Evolutionary conservation across 352 stramenopile genomes (phyloP).

Genomic region (Globisporangium canariense): DNA sequence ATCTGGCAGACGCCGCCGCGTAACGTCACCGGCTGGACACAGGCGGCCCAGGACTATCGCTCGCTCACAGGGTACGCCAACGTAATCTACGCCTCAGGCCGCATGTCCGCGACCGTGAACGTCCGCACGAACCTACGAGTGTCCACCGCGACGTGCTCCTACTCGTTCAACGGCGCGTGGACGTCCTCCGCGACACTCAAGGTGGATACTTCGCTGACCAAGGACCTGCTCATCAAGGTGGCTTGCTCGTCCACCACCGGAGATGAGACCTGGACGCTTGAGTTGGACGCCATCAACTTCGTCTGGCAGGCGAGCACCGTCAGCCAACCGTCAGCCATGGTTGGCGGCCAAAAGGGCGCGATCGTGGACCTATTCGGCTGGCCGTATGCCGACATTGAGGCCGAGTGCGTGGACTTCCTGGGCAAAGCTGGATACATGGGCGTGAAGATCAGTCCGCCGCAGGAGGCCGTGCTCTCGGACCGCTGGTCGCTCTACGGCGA

Average conservation of each 20-base stretch:
- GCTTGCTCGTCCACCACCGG: constrained; percentile 19
- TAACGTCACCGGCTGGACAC: neutral
- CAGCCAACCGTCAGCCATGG: constrained; percentile 25
- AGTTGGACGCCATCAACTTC: constrained; percentile 63
- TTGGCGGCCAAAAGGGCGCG: constrained; percentile 49
- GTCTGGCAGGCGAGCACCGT: constrained; percentile 49
- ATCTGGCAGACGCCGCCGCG: constrained; percentile 1
- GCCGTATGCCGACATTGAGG: constrained; percentile 59
- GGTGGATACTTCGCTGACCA: constrained; percentile 22
- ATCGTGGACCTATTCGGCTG: constrained; percentile 72
- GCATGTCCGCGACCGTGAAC: neutral
- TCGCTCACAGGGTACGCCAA: constrained; percentile 1
- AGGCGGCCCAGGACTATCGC: neutral
- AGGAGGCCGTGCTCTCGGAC: constrained; percentile 54
- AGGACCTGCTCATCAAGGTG: constrained; percentile 31
- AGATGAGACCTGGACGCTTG: constrained; percentile 28
- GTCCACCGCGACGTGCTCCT: constrained; percentile 23
- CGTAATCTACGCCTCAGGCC: neutral
- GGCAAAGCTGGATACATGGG: constrained; percentile 66
- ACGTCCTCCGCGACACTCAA: constrained; percentile 22
- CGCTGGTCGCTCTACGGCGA: constrained; percentile 30
- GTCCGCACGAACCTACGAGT: constrained; percentile 22
- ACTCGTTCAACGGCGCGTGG: constrained; percentile 33
- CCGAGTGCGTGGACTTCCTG: constrained; percentile 58
- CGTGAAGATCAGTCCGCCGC: constrained; percentile 65